phyloP scores from a whole-genome alignment of 805 yeast genomes.

The Helenozyma baotianmanensis region DNA sequence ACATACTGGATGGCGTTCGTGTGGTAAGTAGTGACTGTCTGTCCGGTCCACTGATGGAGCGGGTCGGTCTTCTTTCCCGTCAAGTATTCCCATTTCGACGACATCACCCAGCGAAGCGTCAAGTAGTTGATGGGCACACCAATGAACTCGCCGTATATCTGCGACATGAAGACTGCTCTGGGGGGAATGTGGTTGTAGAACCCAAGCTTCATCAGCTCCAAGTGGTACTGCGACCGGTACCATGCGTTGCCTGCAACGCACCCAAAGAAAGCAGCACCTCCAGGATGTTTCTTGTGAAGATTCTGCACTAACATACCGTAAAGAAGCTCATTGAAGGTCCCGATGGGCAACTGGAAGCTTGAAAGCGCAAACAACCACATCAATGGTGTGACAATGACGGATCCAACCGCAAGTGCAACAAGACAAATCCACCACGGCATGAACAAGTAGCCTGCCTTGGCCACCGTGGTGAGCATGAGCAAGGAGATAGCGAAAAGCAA shows the following conservation, averaged over 20 bases:
- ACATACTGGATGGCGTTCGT: conserved; percentile 51
- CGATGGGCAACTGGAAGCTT: conserved; percentile 49
- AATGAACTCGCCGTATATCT: conserved; percentile 47
- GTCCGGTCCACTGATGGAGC: conserved; percentile 51
- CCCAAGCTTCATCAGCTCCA: conserved; percentile 42
- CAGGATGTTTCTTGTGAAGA: conserved; percentile 35
- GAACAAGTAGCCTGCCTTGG: conserved; percentile 22
- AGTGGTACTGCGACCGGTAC: conserved; percentile 44
- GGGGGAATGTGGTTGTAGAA: conserved; percentile 54
- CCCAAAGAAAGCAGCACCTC: conserved; percentile 46
- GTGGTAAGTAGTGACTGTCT: conserved; percentile 35
- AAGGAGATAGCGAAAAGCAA: conserved; percentile 30
- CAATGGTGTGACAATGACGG: conserved; percentile 44
- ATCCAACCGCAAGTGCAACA: conserved; percentile 41
- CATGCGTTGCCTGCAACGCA: conserved; percentile 52
- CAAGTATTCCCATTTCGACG: conserved; percentile 34
- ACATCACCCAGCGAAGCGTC: conserved; percentile 45
- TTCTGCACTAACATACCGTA: conserved; percentile 44
- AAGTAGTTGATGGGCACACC: conserved; percentile 51
- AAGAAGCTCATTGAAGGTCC: conserved; percentile 47
- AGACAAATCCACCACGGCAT: conserved; percentile 43
- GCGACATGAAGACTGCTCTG: conserved; percentile 44
- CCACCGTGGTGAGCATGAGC: conserved; percentile 5
- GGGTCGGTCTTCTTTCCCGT: conserved; percentile 37
- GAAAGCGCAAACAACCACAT: conserved; percentile 48